A percentile compares a stretch with the other conserved stretches of the same genome.
phyloP scores from a whole-genome alignment of 495 filamentous ascomycete species.

The Pyrenula aspistea region DNA sequence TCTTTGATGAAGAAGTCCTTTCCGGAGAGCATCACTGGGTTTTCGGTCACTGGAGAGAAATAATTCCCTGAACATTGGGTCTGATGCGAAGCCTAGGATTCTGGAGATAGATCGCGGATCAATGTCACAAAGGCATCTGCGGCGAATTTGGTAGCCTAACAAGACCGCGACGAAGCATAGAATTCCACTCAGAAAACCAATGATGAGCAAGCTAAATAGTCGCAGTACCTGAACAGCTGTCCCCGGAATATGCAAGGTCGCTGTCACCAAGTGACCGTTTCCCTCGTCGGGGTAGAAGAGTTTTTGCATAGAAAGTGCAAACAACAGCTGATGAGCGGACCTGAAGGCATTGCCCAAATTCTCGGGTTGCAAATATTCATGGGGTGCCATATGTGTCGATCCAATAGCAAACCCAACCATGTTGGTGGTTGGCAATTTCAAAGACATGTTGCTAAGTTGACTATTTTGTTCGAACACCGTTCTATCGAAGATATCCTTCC shows the following conservation, averaged over 20 bases:
- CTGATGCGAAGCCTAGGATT: not conserved
- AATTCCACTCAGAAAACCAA: not conserved
- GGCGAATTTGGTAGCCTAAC: not conserved
- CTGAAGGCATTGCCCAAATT: conserved; percentile 6
- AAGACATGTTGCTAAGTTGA: not conserved
- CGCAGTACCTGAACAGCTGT: not conserved
- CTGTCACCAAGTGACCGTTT: not conserved
- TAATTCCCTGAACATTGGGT: not conserved
- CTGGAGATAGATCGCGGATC: not conserved
- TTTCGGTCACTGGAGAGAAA: too few relatives aligned
- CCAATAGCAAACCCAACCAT: conserved; percentile 22
- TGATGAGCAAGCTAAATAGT: not conserved
- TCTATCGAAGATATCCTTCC: conserved; percentile 1
- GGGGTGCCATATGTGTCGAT: conserved; percentile 4
- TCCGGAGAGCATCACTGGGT: too few relatives aligned
- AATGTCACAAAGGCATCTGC: not conserved
- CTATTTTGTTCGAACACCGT: not conserved
- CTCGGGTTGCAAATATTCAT: conserved; percentile 13
- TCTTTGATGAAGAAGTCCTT: too few relatives aligned
- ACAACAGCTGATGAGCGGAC: conserved; percentile 22
- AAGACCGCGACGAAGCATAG: not conserved
- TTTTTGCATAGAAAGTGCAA: conserved; percentile 18
- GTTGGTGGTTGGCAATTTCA: not conserved
- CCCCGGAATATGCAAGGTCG: not conserved
- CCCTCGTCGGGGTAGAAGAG: conserved; percentile 5